Conservation (phyloP, 139 green algal species). For the Closterium sp. region DNA sequence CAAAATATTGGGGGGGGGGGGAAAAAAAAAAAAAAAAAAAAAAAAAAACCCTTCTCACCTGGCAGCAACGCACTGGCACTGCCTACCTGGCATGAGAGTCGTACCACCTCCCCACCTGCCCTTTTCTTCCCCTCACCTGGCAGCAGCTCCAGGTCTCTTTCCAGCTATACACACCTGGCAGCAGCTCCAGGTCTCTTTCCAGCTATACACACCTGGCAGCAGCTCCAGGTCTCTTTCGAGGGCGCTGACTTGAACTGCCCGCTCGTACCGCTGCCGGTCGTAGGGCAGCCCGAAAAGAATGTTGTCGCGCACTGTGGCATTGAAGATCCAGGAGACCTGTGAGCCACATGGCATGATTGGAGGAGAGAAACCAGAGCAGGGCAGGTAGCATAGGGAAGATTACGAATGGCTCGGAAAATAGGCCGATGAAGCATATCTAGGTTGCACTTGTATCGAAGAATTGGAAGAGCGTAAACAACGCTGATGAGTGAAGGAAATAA, state of each 20-base stretch:
- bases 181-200: too few species aligned
- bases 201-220: constrained; percentile 54
- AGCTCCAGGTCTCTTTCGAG: constrained; percentile 59
- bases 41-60: too few species aligned
- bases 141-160: background rate
- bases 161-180: too few species aligned
- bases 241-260: constrained; percentile 27
- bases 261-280: constrained; percentile 42
- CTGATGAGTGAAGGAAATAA: background rate
- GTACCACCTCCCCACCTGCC: too few species aligned
- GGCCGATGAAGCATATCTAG: too few species aligned
- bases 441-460: too few species aligned
- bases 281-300: constrained; percentile 58
- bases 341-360: background rate
- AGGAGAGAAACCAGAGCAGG: background rate
- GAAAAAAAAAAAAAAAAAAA: too few species aligned
- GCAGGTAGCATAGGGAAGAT: background rate
- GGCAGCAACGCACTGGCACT: too few species aligned
- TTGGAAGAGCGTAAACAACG: too few species aligned
- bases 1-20: too few species aligned
- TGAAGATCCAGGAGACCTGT: constrained; percentile 57
- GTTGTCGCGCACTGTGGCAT: constrained; percentile 59
- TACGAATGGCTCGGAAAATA: background rate
- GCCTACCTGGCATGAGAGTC: too few species aligned
- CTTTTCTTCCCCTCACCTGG: too few species aligned